A percentile compares a stretch with the other conserved stretches of the same genome.
Conservation (phyloP, 306 rosid species). For the Bauhinia variegata region DNA sequence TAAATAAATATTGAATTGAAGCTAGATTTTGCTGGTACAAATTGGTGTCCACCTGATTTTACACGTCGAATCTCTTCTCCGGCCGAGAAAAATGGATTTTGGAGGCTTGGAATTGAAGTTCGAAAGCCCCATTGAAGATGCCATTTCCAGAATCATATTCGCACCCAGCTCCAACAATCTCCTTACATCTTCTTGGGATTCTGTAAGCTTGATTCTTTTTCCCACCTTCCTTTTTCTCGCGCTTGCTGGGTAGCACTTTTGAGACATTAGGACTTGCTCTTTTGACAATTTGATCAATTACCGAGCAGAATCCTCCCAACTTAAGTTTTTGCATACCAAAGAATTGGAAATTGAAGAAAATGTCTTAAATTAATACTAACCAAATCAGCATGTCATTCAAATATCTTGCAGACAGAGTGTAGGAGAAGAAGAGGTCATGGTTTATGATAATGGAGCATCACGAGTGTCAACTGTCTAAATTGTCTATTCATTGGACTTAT, state of each 20-base stretch:
- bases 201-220: constrained; percentile 46
- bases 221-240: too few relatives aligned
- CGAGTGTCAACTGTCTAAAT: too few relatives aligned
- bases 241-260: too few relatives aligned
- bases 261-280: too few relatives aligned
- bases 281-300: neutral
- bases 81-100: constrained; percentile 34
- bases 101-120: constrained; percentile 41
- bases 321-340: too few relatives aligned
- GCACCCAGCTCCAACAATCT: constrained; percentile 69
- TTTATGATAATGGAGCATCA: too few relatives aligned
- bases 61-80: neutral
- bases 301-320: constrained; percentile 56
- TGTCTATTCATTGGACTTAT: neutral
- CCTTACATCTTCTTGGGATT: constrained; percentile 85
- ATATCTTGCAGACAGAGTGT: too few relatives aligned
- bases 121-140: constrained; percentile 49
- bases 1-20: too few relatives aligned
- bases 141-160: constrained; percentile 63
- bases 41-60: neutral
- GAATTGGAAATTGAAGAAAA: too few relatives aligned
- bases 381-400: too few relatives aligned
- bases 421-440: too few relatives aligned
- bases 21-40: neutral
- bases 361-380: too few relatives aligned